phyloP scores from a whole-genome alignment of 306 rosid genomes.

The Vachellia collinsii region DNA sequence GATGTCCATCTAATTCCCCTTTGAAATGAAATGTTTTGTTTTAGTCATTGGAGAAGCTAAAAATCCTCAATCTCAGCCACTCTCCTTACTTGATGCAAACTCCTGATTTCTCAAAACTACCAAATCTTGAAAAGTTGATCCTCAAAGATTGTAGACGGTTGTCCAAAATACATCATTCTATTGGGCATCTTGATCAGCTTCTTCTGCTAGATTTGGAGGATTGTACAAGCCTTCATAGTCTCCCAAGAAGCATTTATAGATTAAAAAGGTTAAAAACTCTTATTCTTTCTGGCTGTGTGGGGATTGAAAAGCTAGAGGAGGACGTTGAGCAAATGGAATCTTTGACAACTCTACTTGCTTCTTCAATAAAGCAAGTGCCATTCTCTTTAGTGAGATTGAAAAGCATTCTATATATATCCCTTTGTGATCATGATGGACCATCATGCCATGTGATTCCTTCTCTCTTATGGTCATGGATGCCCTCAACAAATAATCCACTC shows the following conservation, averaged over 20 bases:
- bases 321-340: neutral
- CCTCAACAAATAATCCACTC: neutral
- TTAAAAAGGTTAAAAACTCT: neutral
- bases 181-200: neutral
- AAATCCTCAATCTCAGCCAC: neutral
- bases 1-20: no score
- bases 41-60: neutral
- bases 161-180: neutral
- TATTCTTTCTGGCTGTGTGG: neutral
- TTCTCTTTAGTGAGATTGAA: neutral
- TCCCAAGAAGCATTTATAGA: neutral
- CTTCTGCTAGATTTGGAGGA: neutral
- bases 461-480: neutral
- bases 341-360: neutral
- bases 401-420: neutral
- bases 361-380: neutral
- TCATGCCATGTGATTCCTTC: neutral
- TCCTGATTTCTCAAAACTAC: neutral
- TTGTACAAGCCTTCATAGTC: neutral
- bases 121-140: neutral
- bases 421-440: neutral
- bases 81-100: neutral
- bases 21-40: neutral
- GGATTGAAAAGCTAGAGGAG: neutral
- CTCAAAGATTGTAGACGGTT: neutral